Evolutionary conservation across 148 eudicot species (phyloP).

Genomic region (Amaranthus cruentus): DNA sequence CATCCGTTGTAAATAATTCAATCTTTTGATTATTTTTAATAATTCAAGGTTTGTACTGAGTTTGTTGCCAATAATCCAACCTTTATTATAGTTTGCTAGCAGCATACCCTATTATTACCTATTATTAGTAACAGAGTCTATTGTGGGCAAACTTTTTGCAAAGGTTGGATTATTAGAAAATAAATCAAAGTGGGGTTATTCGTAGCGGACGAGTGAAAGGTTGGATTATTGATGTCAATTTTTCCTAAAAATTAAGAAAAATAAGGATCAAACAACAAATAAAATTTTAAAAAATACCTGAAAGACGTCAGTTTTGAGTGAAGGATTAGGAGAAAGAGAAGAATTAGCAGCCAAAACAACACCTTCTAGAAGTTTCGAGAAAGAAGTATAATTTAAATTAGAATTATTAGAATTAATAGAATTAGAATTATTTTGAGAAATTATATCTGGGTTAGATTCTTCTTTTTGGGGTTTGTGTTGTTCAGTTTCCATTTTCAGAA

Average conservation of each 20-base stretch:
- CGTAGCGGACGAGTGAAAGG: too few species aligned
- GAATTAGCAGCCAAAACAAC: constrained; percentile 38
- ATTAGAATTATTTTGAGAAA: constrained; percentile 1
- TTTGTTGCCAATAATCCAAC: too few species aligned
- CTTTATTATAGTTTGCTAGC: too few species aligned
- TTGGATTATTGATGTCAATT: too few species aligned
- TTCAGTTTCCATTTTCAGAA: constrained; percentile 13
- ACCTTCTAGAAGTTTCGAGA: constrained; percentile 37
- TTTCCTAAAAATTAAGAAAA: neutral
- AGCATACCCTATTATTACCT: too few species aligned
- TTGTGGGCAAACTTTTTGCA: too few species aligned
- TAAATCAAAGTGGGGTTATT: too few species aligned
- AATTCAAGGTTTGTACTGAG: too few species aligned
- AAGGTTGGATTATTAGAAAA: too few species aligned
- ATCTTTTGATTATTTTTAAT: too few species aligned
- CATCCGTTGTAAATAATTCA: too few species aligned
- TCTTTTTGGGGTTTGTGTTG: constrained; percentile 20
- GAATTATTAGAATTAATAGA: constrained; percentile 1
- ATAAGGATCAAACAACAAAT: neutral
- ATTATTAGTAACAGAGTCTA: too few species aligned
- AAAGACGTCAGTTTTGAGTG: constrained; percentile 14
- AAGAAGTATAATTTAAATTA: constrained; percentile 19
- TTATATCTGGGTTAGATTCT: constrained; percentile 7
- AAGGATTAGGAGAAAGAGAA: constrained; percentile 20
- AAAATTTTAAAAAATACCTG: constrained; percentile 20